Evolutionary conservation across 768 basidiomycete genomes (phyloP), one percentile per base, ranked within the genome.

Genomic region (Clitopilus hobsonii): DNA sequence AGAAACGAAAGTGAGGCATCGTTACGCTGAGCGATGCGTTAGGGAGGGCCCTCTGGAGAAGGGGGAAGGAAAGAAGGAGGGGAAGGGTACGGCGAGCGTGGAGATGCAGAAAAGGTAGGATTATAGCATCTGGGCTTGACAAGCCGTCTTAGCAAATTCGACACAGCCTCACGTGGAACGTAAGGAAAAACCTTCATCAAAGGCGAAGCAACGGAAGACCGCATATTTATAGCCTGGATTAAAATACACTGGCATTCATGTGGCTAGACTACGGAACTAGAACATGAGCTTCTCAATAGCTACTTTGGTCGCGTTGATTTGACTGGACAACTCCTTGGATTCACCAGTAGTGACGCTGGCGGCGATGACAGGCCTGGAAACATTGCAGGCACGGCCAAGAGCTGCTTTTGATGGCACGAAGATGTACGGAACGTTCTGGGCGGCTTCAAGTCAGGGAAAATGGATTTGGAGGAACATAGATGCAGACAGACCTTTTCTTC

Each of bases 341-440:
- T 98, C 95, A 61, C 93, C 95, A 56, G 94, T 97, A n/a, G 93
- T 98, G 59, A 98, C 87, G 64, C 91, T 94, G 26, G 91, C 93
- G 58, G 96, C 84, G 57, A 99, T 98, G 63, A 98, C 96, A 24
- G 94, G 90, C 55, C 97, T 78, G 27, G 93, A 88, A 41, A 99
- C 96, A 56, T 95, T 93, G 72, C 95, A 98, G 29, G 96, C 95
- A 52, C 96, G 85, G 25, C 95, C 97, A 28, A 99, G 81, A 20
- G 96, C 94, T 54, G 94, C 94, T 75, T 98, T 98, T 55, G 88
- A 90, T 24, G 91, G 93, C 48, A 99, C 79, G 72, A 98, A 98
- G 65, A 98, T 79, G 72, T 98, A 99, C 6, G 92, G 91, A 49
- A 96, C 94, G 75, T 96, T 97, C 93, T 92, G 60, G n/a, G 54